These are phyloP conservation scores for Neurospora hispaniola DNA, from an alignment of 495 filamentous ascomycete species.

Conservation along the genomic window DNA sequence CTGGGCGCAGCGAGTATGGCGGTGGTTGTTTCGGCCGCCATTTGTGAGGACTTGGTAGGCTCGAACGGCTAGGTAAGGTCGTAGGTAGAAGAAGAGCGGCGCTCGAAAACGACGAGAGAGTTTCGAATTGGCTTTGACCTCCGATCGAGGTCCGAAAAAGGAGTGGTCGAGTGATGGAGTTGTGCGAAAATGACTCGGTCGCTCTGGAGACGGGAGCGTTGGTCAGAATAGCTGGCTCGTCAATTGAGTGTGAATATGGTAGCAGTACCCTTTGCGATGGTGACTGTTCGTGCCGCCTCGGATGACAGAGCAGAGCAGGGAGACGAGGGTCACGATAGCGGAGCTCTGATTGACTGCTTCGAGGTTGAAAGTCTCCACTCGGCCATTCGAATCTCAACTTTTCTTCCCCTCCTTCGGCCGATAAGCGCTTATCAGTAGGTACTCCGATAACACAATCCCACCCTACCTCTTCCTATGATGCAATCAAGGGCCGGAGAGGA, in stretches of 20 bases:
- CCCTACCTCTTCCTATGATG: conserved; percentile 5
- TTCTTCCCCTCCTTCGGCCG: conserved; percentile 14
- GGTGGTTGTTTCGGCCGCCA: neutral
- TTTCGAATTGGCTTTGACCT: neutral
- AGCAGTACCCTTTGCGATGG: neutral
- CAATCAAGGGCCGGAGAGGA: conserved; percentile 1
- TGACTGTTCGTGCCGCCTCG: neutral
- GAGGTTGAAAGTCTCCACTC: conserved; percentile 4
- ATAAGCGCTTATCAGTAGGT: neutral
- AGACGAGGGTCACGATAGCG: neutral
- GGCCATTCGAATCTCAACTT: neutral
- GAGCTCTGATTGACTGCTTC: neutral
- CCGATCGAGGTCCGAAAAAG: neutral
- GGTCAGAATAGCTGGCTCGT: neutral
- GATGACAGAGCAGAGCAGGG: neutral
- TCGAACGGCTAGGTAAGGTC: neutral
- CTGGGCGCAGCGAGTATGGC: neutral
- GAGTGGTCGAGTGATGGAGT: neutral
- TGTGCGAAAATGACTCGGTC: neutral
- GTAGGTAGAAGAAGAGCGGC: neutral
- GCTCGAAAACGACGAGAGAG: neutral
- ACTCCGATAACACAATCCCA: conserved; percentile 19
- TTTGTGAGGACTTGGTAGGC: neutral
- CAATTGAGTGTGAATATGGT: neutral
- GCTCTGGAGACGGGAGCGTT: neutral